Evolutionary conservation across 306 rosid genomes (phyloP), one percentile per base, ranked within the genome.

Genomic region (Neltuma alba): DNA sequence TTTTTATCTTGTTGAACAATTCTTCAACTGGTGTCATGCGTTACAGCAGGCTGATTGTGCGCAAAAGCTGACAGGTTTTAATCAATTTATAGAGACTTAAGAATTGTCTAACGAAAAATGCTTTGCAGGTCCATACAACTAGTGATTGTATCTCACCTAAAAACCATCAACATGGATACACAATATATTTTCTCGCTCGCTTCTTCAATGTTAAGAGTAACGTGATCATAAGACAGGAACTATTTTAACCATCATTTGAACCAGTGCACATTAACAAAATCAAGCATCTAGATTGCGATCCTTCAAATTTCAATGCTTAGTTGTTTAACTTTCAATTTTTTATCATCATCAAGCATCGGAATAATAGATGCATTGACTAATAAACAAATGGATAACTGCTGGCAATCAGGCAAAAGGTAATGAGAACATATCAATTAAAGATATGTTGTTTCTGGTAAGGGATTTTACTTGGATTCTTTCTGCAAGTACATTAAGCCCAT

Each of bases 401-500:
- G 50, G 70, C 75, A 72, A 73, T 48, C 63, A 57, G 27, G 63
- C 7, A 60, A 83, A 75, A 40, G 55, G 64, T 70, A 79, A 69
- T 23, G 38, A 33, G 12, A n/a, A 73, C 70, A 73, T 67, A 18
- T 40, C 72, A 63, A 65, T 30, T 48, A 45, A 75, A 27, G 3
- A 54, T 70, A 47, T 27, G 4, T 47, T 37, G 70, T 68, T 71
- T 76, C 28, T 27, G 42, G 50, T 33, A 25, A 71, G 75, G 75
- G 52, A 36, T 31, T 70, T 83, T 84, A 87, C 93, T 61, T 89
- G 93, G 86, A 89, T 86, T 76, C 62, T 75, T 84, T 89, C 91
- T 12, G 88, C 86, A 48, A 89, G 87, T 64, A 89, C 82, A 75
- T 86, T 58, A 80, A 89, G 93, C 74, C 93, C 91, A 30, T 84